phyloP scores from a whole-genome alignment of 1,139 yeast genomes.

The Candida frijolesensis region DNA sequence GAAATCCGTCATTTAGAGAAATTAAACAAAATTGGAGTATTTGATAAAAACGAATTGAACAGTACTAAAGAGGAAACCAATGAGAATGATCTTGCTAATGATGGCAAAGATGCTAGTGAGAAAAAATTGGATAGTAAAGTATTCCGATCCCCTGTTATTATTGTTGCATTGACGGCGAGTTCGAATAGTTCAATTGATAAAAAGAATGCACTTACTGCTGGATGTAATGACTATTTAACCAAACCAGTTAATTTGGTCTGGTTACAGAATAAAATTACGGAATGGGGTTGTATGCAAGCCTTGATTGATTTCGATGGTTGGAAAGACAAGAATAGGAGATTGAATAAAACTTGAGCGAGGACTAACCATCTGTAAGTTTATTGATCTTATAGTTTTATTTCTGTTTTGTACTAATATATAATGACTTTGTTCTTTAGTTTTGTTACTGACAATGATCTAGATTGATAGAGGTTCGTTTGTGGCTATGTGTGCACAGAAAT shows the following conservation, averaged over 20 bases:
- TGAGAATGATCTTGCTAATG: conserved; percentile 27
- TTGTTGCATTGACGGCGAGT: conserved; percentile 93
- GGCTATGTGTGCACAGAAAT: too few relatives aligned
- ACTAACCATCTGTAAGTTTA: background rate
- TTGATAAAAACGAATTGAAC: conserved; percentile 49
- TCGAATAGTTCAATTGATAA: conserved; percentile 81
- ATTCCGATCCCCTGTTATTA: conserved; percentile 89
- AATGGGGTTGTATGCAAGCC: conserved; percentile 99
- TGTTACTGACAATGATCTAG: too few relatives aligned
- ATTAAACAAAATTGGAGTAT: conserved; percentile 80
- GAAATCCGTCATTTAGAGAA: conserved; percentile 71
- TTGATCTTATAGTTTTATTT: background rate
- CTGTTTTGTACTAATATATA: background rate
- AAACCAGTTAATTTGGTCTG: conserved; percentile 94
- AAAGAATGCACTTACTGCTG: conserved; percentile 91
- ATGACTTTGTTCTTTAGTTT: background rate
- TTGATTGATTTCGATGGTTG: conserved; percentile 94
- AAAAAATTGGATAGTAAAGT: conserved; percentile 53
- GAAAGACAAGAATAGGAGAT: conserved; percentile 45
- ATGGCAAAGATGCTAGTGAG: too few relatives aligned
- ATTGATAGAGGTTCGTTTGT: too few relatives aligned
- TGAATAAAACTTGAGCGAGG: conserved; percentile 9
- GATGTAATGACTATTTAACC: conserved; percentile 95
- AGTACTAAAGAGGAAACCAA: conserved; percentile 23
- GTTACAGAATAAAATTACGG: conserved; percentile 92